Conservation (phyloP, 176 grass and related monocot species). For the Triticum urartu region DNA sequence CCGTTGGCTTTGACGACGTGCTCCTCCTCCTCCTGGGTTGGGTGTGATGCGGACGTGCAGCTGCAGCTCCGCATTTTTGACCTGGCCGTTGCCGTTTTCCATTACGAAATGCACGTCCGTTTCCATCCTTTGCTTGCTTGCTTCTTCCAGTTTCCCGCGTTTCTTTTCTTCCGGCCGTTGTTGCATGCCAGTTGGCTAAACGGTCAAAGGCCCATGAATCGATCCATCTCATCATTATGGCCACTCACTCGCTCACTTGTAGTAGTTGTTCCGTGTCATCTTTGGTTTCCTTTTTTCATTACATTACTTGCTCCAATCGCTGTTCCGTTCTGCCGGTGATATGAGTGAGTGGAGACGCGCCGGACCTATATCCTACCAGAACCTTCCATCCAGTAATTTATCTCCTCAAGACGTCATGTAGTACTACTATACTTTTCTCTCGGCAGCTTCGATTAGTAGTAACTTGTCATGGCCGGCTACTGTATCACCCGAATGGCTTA, state of each 20-base stretch:
- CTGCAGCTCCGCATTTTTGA: background rate
- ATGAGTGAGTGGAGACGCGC: background rate
- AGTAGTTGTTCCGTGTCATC: background rate
- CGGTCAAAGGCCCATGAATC: background rate
- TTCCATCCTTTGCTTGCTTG: background rate
- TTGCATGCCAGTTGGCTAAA: background rate
- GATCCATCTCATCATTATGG: background rate
- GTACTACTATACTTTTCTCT: background rate
- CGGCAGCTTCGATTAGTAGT: too few relatives aligned
- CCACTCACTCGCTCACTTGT: background rate
- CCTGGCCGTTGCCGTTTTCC: background rate
- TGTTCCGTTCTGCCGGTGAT: background rate
- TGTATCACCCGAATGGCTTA: too few relatives aligned
- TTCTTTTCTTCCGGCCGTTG: background rate
- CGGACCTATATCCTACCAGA: background rate
- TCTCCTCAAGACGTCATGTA: background rate
- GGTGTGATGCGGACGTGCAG: background rate
- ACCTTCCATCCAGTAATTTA: background rate
- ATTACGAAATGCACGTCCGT: background rate
- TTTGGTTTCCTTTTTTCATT: background rate
- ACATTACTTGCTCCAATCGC: background rate
- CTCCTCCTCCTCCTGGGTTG: background rate
- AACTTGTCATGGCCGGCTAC: too few relatives aligned
- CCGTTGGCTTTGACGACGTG: background rate
- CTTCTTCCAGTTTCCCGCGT: background rate